Evolutionary conservation across 164 flowering plant species (phyloP).

Genomic region (Vitis rotundifolia): DNA sequence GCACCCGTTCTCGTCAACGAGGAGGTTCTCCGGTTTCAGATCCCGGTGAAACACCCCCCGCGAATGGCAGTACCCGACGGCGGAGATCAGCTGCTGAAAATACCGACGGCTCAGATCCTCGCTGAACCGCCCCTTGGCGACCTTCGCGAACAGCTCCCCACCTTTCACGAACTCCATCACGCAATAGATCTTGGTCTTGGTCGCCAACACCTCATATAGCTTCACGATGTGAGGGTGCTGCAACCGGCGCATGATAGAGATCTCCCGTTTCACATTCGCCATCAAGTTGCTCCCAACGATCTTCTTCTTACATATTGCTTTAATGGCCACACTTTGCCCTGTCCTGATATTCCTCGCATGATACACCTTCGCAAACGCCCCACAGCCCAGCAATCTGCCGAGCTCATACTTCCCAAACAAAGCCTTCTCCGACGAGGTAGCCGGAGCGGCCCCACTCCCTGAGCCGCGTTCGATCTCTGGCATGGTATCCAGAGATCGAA

Average conservation of each 20-base stretch:
- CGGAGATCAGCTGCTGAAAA: constrained; percentile 68
- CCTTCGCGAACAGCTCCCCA: constrained; percentile 63
- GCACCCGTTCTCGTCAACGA: constrained; percentile 59
- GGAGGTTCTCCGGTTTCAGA: constrained; percentile 66
- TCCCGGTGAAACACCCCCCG: constrained; percentile 73
- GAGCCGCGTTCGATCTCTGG: constrained; percentile 38
- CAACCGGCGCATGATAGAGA: constrained; percentile 51
- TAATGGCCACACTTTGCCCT: constrained; percentile 64
- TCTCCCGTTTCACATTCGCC: constrained; percentile 56
- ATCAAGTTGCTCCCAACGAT: constrained; percentile 25
- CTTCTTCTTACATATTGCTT: constrained; percentile 54
- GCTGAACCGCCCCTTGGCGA: constrained; percentile 53
- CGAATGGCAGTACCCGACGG: constrained; percentile 60
- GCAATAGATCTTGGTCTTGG: constrained; percentile 56
- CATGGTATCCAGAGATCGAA: constrained; percentile 32
- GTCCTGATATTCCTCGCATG: constrained; percentile 45
- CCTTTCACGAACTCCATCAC: constrained; percentile 68
- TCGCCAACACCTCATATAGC: constrained; percentile 62
- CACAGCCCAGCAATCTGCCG: constrained; percentile 62
- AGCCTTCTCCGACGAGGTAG: constrained; percentile 11
- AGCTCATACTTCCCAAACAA: constrained; percentile 59
- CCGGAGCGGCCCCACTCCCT: neutral
- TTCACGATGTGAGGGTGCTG: constrained; percentile 57
- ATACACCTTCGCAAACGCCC: constrained; percentile 75
- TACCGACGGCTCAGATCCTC: constrained; percentile 54